Evolutionary conservation across 805 yeast species (phyloP).

Genomic region (Sugiyamaella boreocaroliniensis): DNA sequence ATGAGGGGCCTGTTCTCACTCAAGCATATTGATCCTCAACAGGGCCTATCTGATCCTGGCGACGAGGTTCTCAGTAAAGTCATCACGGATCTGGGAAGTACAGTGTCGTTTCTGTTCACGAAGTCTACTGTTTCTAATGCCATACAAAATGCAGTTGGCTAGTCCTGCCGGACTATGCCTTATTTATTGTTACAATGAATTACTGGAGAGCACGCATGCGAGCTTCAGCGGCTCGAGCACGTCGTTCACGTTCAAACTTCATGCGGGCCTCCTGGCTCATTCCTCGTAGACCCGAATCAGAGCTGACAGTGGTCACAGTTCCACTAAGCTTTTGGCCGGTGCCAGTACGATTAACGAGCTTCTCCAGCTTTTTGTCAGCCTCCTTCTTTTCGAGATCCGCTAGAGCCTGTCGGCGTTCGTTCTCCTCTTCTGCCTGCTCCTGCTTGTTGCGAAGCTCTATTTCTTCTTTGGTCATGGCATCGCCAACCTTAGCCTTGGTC

Average conservation of each 20-base stretch:
- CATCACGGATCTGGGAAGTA: constrained; percentile 25
- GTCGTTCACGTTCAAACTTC: constrained; percentile 82
- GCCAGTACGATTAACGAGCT: constrained; percentile 23
- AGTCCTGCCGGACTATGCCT: neutral
- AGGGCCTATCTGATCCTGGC: neutral
- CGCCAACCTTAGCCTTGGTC: constrained; percentile 58
- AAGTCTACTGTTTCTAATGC: constrained; percentile 28
- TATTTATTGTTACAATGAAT: neutral
- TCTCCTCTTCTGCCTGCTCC: constrained; percentile 17
- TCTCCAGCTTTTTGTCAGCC: constrained; percentile 43
- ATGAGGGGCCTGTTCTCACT: constrained; percentile 56
- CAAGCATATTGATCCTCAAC: constrained; percentile 52
- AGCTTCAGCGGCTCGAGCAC: constrained; percentile 96
- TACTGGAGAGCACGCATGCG: constrained; percentile 41
- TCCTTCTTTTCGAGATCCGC: constrained; percentile 80
- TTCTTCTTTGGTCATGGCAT: constrained; percentile 37
- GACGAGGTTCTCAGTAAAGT: constrained; percentile 13
- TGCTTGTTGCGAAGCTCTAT: constrained; percentile 22
- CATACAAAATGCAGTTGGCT: neutral
- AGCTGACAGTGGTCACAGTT: constrained; percentile 19
- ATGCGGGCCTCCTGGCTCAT: constrained; percentile 66
- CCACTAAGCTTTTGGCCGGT: constrained; percentile 20
- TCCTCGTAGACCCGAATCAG: constrained; percentile 34
- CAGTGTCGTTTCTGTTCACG: constrained; percentile 37
- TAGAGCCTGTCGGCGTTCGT: constrained; percentile 55